Evolutionary conservation across 495 filamentous ascomycete species (phyloP), one percentile per base, ranked within the genome.

Genomic region (Bryoglossum gracile): DNA sequence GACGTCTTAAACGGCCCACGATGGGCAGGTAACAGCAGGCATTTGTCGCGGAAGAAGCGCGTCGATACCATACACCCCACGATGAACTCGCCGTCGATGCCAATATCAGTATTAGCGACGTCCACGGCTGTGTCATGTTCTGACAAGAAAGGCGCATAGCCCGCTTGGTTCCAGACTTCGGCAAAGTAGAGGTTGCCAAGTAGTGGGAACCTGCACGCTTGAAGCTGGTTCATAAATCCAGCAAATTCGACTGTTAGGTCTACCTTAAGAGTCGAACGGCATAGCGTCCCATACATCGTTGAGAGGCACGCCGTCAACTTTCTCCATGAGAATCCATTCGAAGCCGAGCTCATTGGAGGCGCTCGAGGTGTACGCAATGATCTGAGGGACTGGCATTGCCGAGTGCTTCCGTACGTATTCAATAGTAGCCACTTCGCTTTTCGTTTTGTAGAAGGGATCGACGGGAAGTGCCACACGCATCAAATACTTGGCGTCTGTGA

Each of bases 291-390:
- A 81, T 25, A 64, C 49, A n/a, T 68, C 51, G 24, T 56, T 46
- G 1, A 73, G 63, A 0, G 65, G 57, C 4, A 38, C 62, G 2
- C 78, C 77, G 3, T 63, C 46, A 34, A 80, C 54, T 48, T 56
- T 62, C 14, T 68, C 66, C 72, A 80, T 75, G 9, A 82, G 49
- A 1, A 81, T 71, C 78, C 78, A 83, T 65, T 81, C 78, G 50
- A 74, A 78, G 8, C 71, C 72, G 21, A 82, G 58, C 8, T 64
- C 62, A 50, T 74, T 79, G 4, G 65, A 36, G 3, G 48, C 43
- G 0, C 69, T 66, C 16, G 68, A 62, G 43, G 80, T 70, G 33
- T 67, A 78, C 16, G 67, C 67, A 18, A 69, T 51, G 17, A 81
- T 65, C 1, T 57, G 55, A 4, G 80, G 74, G 0, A 79, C 68